Evolutionary conservation across 2,329 filamentous ascomycete species (phyloP), one percentile per base, ranked within the genome.

Genomic region (Cadophora gregata): DNA sequence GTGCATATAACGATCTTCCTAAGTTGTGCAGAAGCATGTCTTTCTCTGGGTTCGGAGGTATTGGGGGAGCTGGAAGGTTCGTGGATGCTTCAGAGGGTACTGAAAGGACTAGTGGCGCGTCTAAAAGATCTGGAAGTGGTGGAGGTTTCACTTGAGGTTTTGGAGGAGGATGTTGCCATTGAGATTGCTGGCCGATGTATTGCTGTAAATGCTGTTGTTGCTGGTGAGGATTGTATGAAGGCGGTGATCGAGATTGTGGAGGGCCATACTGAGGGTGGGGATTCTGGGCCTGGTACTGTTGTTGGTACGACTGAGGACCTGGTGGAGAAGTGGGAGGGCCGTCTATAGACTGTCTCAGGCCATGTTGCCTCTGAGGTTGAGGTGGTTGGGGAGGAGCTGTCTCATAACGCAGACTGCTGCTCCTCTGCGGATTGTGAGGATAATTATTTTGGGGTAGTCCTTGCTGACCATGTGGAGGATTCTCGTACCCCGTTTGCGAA

Each of bases 31-130:
- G 84, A 19, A 98, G 86, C 24, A 91, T 90, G 78, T 98, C 93
- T 77, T 97, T 97, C 79, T 98, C 93, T 0, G 96, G 96, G 75
- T 99, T 99, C 0, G 93, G 94, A 0, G 96, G 95, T 36, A 97
- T 93, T 0, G 95, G 94, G 0, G 96, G 95, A 0, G 93, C 88
- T 6, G 90, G 84, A 8, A 88, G 77, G 25, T 84, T 80, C 10
- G 70, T 70, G 0, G 82, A 80, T 4, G 80, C 77, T 1, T 70
- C 55, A 12, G 82, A 79, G 2, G 86, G 82, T 14, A 85, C 80
- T 19, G 81, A 73, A 27, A 87, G 78, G 10, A 82, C 83, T 16
- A 88, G 78, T 36, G 86, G 85, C 0, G 71, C 73, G 59, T 77
- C 75, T 62, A 91, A 82, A 56, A 91, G 83, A 72, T 91, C 87